Evolutionary conservation across 2,329 filamentous ascomycete genomes (phyloP).

Genomic region (Cadophora gregata): DNA sequence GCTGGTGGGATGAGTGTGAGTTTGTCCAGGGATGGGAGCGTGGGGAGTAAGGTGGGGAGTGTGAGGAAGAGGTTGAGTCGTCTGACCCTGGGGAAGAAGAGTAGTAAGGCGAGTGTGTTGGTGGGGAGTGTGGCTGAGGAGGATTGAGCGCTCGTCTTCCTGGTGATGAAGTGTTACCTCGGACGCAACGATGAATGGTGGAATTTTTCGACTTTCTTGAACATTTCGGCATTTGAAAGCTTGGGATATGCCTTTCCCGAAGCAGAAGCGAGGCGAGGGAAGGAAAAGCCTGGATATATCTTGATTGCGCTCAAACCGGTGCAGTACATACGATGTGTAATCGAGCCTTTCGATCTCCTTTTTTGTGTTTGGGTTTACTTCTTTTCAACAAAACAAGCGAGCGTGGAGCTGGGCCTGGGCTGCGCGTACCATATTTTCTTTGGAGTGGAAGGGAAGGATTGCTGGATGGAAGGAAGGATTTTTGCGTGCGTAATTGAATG

Average conservation of each 20-base stretch:
- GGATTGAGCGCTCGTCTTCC: slow-evolving; percentile 22
- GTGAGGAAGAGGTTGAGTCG: slow-evolving; percentile 44
- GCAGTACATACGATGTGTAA: neutral
- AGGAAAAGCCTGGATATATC: slow-evolving; percentile 4
- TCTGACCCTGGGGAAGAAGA: slow-evolving; percentile 45
- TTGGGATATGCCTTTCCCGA: neutral
- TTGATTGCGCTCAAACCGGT: neutral
- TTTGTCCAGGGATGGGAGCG: slow-evolving; percentile 27
- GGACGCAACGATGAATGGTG: too few species aligned
- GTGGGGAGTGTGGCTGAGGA: slow-evolving; percentile 41
- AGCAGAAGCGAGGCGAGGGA: neutral
- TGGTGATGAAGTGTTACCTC: too few species aligned
- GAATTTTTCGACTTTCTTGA: too few species aligned
- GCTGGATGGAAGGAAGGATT: slow-evolving; percentile 1
- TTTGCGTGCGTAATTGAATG: too few species aligned
- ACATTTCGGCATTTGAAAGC: neutral
- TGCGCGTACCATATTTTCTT: neutral
- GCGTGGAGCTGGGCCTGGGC: neutral
- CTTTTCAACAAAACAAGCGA: neutral
- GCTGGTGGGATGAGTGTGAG: slow-evolving; percentile 33
- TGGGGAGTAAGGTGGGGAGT: slow-evolving; percentile 42
- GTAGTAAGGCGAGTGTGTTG: slow-evolving; percentile 43
- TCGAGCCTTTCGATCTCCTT: neutral
- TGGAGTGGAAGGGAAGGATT: neutral
- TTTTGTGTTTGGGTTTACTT: neutral